A percentile compares a stretch with the other conserved stretches of the same genome.
Evolutionary conservation across 805 yeast species (phyloP).

Genomic region (Kazachstania bromeliacearum): DNA sequence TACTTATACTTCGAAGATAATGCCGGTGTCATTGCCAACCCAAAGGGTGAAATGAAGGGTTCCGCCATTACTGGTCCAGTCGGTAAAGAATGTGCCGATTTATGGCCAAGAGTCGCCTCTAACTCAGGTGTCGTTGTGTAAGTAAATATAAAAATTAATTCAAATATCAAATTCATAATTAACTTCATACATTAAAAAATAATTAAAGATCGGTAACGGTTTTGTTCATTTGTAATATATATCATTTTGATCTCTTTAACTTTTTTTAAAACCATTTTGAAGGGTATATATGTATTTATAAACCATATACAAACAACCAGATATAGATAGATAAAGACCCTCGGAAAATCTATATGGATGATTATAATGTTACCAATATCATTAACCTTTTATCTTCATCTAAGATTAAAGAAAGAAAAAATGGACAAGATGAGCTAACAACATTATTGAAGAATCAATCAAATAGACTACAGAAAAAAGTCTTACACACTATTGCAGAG

Average conservation of each 20-base stretch:
- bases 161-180: background rate
- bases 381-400: constrained; percentile 34
- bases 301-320: too few relatives aligned
- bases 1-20: constrained; percentile 99
- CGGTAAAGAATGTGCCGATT: constrained; percentile 99
- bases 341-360: constrained; percentile 9
- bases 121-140: constrained; percentile 99
- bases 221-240: background rate
- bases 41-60: constrained; percentile 99
- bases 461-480: constrained; percentile 14
- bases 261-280: background rate
- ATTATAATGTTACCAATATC: constrained; percentile 5
- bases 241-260: background rate
- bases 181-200: background rate
- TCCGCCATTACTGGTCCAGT: constrained; percentile 99
- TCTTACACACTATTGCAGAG: constrained; percentile 18
- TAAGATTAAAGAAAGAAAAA: constrained; percentile 47
- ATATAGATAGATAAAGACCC: background rate
- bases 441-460: constrained; percentile 20
- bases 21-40: constrained; percentile 99
- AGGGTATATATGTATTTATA: background rate
- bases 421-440: constrained; percentile 37
- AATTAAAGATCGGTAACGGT: background rate
- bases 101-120: constrained; percentile 99
- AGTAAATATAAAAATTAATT: background rate